A percentile compares a stretch with the other conserved stretches of the same genome.
These are phyloP conservation scores for Schrenkiella parvula DNA, from an alignment of 345 rosid genomes.

Conservation along the genomic window DNA sequence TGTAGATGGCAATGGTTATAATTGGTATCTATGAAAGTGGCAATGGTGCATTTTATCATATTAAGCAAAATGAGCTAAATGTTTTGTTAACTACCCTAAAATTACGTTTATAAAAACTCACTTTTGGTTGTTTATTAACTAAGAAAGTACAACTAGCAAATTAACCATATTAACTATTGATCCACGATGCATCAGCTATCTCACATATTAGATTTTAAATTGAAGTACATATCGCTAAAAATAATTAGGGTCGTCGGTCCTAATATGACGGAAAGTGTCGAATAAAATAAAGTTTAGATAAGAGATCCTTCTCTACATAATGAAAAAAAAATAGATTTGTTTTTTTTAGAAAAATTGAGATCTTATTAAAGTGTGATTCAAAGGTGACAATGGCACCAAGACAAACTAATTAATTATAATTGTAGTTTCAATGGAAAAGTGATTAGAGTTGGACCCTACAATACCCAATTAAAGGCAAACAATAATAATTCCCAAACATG, in stretches of 20 bases:
- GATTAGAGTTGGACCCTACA: conserved; percentile 30
- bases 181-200: not conserved
- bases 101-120: not conserved
- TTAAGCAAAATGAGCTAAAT: not conserved
- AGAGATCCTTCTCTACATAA: not conserved
- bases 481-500: conserved; percentile 27
- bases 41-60: not conserved
- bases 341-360: not conserved
- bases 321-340: not conserved
- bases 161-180: not conserved
- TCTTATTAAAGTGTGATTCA: conserved; percentile 6
- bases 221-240: not conserved
- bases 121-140: not conserved
- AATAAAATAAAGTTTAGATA: not conserved
- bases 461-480: conserved; percentile 20
- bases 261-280: conserved; percentile 15
- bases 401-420: conserved; percentile 26
- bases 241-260: conserved; percentile 4
- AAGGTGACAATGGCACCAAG: conserved; percentile 32
- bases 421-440: conserved; percentile 14
- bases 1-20: not conserved
- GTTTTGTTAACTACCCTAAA: not conserved
- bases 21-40: not conserved
- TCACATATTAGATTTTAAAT: not conserved
- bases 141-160: not conserved